phyloP scores from a whole-genome alignment of 805 yeast genomes.

The Kluyveromyces siamensis region DNA sequence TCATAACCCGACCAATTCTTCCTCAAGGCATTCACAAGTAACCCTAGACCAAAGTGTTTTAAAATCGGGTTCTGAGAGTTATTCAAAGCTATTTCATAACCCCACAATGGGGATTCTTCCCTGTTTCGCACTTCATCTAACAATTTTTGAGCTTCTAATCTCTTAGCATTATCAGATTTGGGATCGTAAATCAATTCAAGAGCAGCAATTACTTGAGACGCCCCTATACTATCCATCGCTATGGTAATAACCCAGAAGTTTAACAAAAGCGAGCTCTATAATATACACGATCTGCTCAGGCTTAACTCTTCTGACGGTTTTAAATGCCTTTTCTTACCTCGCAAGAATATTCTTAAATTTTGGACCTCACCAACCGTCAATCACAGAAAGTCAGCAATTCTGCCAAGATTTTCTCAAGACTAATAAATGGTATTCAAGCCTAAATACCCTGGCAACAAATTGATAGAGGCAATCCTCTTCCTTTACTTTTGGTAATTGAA shows the following conservation, averaged over 20 bases:
- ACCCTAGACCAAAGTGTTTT: conserved; percentile 81
- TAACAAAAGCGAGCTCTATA: neutral
- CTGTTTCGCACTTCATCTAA: conserved; percentile 67
- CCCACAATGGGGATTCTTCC: conserved; percentile 87
- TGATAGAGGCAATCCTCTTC: neutral
- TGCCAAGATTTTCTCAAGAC: neutral
- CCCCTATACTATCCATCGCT: conserved; percentile 59
- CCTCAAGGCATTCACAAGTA: conserved; percentile 65
- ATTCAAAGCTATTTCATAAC: conserved; percentile 70
- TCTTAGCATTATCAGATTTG: conserved; percentile 46
- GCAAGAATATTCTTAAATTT: neutral
- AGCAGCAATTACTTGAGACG: conserved; percentile 68
- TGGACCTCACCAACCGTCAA: neutral
- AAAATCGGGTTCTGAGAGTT: conserved; percentile 57
- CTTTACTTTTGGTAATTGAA: no score
- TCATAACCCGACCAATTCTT: conserved; percentile 46
- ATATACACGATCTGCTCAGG: neutral
- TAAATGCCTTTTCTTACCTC: neutral
- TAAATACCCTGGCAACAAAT: neutral
- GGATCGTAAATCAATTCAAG: conserved; percentile 66
- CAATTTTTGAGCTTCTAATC: conserved; percentile 53
- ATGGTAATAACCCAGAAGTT: neutral
- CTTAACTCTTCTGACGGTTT: neutral
- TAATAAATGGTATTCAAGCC: neutral
- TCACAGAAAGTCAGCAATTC: neutral